Evolutionary conservation across 2,329 filamentous ascomycete species (phyloP).

Genomic region (Amauroascus niger): DNA sequence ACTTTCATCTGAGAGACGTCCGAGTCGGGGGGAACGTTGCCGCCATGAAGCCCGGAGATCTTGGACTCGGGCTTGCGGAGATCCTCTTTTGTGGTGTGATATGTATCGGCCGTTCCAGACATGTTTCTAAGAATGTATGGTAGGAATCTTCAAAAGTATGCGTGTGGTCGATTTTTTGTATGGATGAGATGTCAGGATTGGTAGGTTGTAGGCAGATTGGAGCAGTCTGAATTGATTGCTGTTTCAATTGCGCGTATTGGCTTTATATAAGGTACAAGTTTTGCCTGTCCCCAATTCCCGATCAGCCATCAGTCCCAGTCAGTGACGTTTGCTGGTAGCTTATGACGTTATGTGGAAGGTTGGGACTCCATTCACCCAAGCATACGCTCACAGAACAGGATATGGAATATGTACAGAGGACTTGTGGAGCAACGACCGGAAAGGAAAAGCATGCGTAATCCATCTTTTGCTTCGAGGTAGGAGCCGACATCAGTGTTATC

Average conservation of each 20-base stretch:
- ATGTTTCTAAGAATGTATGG: too few species aligned
- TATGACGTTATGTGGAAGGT: neutral
- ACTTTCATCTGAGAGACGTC: constrained; percentile 42
- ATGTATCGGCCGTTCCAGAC: constrained; percentile 32
- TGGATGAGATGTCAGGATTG: neutral
- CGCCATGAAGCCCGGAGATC: constrained; percentile 32
- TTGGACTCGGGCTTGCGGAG: constrained; percentile 41
- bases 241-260: neutral
- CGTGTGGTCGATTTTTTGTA: too few species aligned
- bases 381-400: too few species aligned
- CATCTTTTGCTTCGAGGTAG: too few species aligned
- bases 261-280: neutral
- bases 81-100: constrained; percentile 42
- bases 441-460: too few species aligned
- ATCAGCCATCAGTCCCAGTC: neutral
- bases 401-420: too few species aligned
- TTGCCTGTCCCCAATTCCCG: neutral
- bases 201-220: neutral
- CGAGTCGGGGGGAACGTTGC: constrained; percentile 37
- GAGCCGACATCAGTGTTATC: too few species aligned
- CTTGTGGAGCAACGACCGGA: too few species aligned
- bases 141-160: too few species aligned
- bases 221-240: neutral
- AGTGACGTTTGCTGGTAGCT: neutral
- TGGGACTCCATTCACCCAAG: too few species aligned